A percentile compares a stretch with the other conserved stretches of the same genome.
phyloP scores from a whole-genome alignment of 495 filamentous ascomycete species.

The Letharia columbiana region DNA sequence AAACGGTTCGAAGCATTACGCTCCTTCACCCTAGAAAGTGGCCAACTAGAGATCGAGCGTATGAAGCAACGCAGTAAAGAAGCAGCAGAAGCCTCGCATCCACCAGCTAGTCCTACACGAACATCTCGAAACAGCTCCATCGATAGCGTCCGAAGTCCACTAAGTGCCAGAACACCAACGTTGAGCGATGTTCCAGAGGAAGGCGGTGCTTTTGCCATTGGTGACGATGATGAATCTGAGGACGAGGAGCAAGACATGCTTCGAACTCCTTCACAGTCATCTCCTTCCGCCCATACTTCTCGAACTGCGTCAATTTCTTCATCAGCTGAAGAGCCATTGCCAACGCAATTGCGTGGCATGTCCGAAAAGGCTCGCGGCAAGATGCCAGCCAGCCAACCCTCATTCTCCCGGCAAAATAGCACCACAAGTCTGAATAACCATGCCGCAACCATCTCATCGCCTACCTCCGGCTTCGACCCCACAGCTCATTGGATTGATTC shows the following conservation, averaged over 20 bases:
- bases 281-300: slow-evolving; percentile 61
- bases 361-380: slow-evolving; percentile 97
- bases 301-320: slow-evolving; percentile 65
- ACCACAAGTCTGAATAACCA: slow-evolving; percentile 72
- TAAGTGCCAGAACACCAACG: slow-evolving; percentile 49
- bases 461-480: slow-evolving; percentile 59
- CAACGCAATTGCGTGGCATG: slow-evolving; percentile 89
- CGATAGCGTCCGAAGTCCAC: slow-evolving; percentile 63
- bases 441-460: slow-evolving; percentile 39
- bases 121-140: slow-evolving; percentile 53
- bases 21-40: slow-evolving; percentile 90
- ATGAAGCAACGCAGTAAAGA: slow-evolving; percentile 69
- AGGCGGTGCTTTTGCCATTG: slow-evolving; percentile 73
- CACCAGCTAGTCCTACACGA: slow-evolving; percentile 31
- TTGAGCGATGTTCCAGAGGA: slow-evolving; percentile 78
- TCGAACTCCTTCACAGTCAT: slow-evolving; percentile 59
- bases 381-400: slow-evolving; percentile 75
- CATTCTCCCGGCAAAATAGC: slow-evolving; percentile 88
- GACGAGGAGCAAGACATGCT: slow-evolving; percentile 46
- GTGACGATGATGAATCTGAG: slow-evolving; percentile 80
- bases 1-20: slow-evolving; percentile 84
- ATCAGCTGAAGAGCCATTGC: slow-evolving; percentile 68
- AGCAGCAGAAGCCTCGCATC: slow-evolving; percentile 31
- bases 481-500: slow-evolving; percentile 78
- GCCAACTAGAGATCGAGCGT: slow-evolving; percentile 85